Conservation (phyloP, 2,329 filamentous ascomycete species). For the Talaromyces rugulosus region DNA sequence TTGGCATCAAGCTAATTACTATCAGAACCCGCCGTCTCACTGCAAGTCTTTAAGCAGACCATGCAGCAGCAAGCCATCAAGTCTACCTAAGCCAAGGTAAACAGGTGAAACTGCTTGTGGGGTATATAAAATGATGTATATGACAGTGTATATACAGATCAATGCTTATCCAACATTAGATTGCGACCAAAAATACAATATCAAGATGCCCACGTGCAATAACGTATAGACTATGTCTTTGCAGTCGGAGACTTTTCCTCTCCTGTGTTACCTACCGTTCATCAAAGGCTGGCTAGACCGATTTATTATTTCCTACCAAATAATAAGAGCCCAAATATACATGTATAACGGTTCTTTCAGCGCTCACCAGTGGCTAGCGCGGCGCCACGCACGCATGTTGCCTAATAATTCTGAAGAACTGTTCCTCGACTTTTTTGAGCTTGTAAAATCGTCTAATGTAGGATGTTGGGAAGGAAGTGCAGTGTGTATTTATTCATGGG, state of each 20-base stretch:
- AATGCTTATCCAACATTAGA: neutral
- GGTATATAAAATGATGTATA: neutral
- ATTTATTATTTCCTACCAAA: neutral
- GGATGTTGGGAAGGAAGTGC: no score
- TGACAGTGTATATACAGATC: neutral
- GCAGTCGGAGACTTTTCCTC: no score
- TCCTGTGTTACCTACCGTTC: neutral
- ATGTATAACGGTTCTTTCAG: neutral
- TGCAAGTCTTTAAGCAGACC: slow-evolving; percentile 56
- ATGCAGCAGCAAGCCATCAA: slow-evolving; percentile 1
- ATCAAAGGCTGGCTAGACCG: neutral
- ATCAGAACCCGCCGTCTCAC: neutral
- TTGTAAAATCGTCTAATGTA: no score
- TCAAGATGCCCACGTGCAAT: neutral
- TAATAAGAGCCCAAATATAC: neutral
- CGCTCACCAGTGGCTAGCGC: neutral
- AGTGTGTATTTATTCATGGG: no score
- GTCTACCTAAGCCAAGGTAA: neutral
- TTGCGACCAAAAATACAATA: no score
- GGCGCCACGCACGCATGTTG: neutral
- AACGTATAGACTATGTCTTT: neutral
- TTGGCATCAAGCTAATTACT: slow-evolving; percentile 40
- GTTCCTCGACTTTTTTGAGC: no score
- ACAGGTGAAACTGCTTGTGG: neutral
- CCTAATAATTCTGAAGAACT: neutral